Conservation (phyloP, 768 basidiomycete species). For the Chalciporus sphaerocephalus region DNA sequence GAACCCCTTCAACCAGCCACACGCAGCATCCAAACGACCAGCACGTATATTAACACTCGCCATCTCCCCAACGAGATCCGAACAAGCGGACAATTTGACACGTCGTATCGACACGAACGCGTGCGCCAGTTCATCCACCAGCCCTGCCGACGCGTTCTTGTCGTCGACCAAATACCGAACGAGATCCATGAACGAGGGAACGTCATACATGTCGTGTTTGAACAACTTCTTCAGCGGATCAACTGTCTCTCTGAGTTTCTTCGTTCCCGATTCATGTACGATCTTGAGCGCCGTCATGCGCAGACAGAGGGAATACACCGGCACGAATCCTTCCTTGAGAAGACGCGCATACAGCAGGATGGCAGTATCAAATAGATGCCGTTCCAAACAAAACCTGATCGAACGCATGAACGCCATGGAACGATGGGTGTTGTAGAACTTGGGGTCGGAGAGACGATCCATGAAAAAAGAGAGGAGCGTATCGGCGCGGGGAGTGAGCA, state of each 20-base stretch:
- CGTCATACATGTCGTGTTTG: slow-evolving; percentile 14
- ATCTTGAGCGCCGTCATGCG: slow-evolving; percentile 38
- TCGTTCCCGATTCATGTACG: slow-evolving; percentile 7
- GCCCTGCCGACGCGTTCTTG: slow-evolving; percentile 9
- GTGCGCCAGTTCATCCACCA: slow-evolving; percentile 22
- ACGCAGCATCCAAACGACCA: slow-evolving; percentile 29
- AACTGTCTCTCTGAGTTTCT: background rate
- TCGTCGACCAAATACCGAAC: slow-evolving; percentile 17
- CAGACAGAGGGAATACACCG: slow-evolving; percentile 36
- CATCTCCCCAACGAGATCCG: slow-evolving; percentile 35
- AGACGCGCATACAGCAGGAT: slow-evolving; percentile 40
- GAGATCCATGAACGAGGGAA: slow-evolving; percentile 26
- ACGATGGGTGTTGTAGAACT: slow-evolving; percentile 29
- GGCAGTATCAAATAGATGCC: slow-evolving; percentile 37
- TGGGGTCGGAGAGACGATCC: slow-evolving; percentile 18
- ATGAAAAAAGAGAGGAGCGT: slow-evolving; percentile 22
- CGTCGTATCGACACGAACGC: slow-evolving; percentile 17
- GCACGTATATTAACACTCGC: slow-evolving; percentile 35
- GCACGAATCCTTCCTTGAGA: slow-evolving; percentile 36
- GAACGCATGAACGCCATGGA: slow-evolving; percentile 35
- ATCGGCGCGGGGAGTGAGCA: slow-evolving; percentile 19
- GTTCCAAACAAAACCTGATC: slow-evolving; percentile 39
- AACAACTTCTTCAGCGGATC: slow-evolving; percentile 13
- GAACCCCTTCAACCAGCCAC: slow-evolving; percentile 27
- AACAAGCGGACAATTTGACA: slow-evolving; percentile 26